phyloP scores from a whole-genome alignment of 805 yeast species.

The Schwanniomyces polymorphus region DNA sequence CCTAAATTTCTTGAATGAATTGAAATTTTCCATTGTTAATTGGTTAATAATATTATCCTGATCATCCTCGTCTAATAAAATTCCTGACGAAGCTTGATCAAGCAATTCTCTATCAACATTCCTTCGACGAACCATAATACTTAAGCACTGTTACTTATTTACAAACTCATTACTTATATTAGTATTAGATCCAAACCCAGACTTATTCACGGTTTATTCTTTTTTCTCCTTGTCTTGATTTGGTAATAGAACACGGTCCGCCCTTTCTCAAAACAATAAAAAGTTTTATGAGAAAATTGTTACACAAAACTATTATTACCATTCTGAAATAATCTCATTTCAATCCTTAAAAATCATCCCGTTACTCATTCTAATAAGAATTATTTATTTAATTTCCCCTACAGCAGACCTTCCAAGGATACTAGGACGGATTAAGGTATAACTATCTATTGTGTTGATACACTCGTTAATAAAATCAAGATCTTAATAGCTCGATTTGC shows the following conservation, averaged over 20 bases:
- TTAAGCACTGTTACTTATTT: background rate
- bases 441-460: background rate
- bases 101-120: conserved; percentile 13
- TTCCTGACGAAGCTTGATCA: conserved; percentile 7
- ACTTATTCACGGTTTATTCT: background rate
- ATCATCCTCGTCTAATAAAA: conserved; percentile 8
- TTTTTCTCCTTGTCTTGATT: background rate
- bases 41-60: conserved; percentile 6
- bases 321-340: background rate
- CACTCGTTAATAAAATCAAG: background rate
- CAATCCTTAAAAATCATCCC: background rate
- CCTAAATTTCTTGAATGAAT: background rate
- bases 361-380: background rate
- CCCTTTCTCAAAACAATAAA: background rate
- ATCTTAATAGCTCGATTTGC: background rate
- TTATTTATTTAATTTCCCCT: background rate
- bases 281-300: conserved; percentile 5
- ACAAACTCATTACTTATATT: background rate
- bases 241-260: conserved; percentile 1
- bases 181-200: background rate
- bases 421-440: background rate
- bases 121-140: conserved; percentile 10
- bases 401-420: background rate
- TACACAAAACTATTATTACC: conserved; percentile 4
- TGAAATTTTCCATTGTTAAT: conserved; percentile 5